Conservation (phyloP, 768 basidiomycete genomes). For the Mycena olivaceomarginata region DNA sequence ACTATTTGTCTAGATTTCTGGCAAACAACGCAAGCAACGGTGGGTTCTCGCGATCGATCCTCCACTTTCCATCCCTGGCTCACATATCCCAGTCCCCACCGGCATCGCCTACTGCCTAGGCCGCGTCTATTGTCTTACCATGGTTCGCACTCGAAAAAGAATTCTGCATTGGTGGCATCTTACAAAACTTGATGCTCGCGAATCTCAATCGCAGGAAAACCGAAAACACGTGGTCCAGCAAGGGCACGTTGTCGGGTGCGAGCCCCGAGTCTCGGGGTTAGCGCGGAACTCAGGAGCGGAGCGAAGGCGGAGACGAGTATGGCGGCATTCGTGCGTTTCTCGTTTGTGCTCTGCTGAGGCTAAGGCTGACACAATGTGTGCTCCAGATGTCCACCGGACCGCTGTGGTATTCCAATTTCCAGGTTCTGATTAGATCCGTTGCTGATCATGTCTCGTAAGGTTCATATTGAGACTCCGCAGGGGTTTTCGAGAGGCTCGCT, state of each 20-base stretch:
- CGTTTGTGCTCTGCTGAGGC: not conserved
- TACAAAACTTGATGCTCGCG: constrained; percentile 14
- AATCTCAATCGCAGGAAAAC: constrained; percentile 29
- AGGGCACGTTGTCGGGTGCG: constrained; percentile 9
- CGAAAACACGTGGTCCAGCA: not conserved
- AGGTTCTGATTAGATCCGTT: constrained; percentile 8
- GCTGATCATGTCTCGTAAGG: constrained; percentile 13
- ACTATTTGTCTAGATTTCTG: constrained; percentile 29
- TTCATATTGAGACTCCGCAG: not conserved
- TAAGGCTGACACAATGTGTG: constrained; percentile 18
- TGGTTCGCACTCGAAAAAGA: constrained; percentile 21
- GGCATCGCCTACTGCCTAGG: constrained; percentile 18
- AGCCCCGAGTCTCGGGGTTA: constrained; percentile 12
- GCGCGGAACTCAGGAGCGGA: constrained; percentile 6
- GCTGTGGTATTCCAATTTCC: not conserved
- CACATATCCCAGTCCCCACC: constrained; percentile 26
- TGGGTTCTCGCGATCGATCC: constrained; percentile 21
- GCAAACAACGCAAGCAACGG: constrained; percentile 28
- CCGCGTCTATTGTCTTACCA: constrained; percentile 25
- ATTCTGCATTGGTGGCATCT: not conserved
- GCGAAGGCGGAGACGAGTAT: constrained; percentile 20
- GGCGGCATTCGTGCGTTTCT: constrained; percentile 21
- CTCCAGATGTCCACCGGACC: constrained; percentile 11
- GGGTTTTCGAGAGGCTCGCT: constrained; percentile 13
- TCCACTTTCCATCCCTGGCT: not conserved